Conservation (phyloP, 768 basidiomycete genomes). For the Mycena alexandri region DNA sequence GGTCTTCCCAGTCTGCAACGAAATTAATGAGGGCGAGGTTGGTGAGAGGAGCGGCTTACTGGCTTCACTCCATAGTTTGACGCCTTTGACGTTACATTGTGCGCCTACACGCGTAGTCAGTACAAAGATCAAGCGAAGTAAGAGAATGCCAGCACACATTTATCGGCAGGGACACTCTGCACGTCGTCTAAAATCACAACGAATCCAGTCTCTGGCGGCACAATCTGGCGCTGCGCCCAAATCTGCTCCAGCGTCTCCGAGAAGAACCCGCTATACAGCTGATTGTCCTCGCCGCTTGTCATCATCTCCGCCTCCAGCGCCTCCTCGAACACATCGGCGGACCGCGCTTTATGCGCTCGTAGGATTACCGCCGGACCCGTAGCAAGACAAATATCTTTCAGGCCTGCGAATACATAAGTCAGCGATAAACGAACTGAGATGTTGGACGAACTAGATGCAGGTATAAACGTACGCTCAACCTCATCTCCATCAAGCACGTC, state of each 20-base stretch:
- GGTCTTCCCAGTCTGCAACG: conserved; percentile 19
- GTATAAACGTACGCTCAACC: conserved; percentile 15
- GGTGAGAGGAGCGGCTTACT: conserved; percentile 10
- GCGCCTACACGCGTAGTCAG: conserved; percentile 13
- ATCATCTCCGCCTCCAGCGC: conserved; percentile 29
- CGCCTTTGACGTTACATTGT: conserved; percentile 14
- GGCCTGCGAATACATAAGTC: not conserved
- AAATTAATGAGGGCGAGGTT: not conserved
- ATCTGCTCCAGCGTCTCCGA: conserved; percentile 6
- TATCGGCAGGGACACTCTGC: not conserved
- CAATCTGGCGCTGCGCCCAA: not conserved
- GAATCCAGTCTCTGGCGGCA: not conserved
- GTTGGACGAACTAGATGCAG: too few species aligned
- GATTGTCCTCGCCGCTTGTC: conserved; percentile 30
- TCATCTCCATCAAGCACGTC: conserved; percentile 6
- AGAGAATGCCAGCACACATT: not conserved
- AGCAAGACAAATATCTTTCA: conserved; percentile 31
- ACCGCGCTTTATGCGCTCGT: conserved; percentile 7
- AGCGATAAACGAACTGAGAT: not conserved
- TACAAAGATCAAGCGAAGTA: not conserved
- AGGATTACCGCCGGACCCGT: conserved; percentile 33
- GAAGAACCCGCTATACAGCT: conserved; percentile 29
- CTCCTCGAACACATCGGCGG: conserved; percentile 23
- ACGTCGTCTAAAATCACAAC: conserved; percentile 30
- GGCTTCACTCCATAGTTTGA: conserved; percentile 21